A percentile compares a stretch with the other conserved stretches of the same genome.
Conservation (phyloP, 805 yeast species). For the Brettanomyces nanus region DNA sequence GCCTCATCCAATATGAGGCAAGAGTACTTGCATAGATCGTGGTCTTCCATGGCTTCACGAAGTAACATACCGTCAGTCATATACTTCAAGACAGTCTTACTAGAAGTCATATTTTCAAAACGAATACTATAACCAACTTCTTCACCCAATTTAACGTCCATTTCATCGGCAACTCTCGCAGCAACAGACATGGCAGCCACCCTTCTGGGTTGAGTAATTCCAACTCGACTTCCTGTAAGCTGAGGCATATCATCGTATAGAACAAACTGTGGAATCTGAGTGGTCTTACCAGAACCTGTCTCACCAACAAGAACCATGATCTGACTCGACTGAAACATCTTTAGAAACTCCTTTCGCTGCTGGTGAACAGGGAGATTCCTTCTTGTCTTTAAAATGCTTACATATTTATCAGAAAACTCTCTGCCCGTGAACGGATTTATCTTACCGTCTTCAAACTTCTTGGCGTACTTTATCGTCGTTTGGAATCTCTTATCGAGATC, state of each 20-base stretch:
- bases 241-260: conserved; percentile 90
- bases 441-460: conserved; percentile 45
- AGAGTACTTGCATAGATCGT: conserved; percentile 67
- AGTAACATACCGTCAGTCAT: conserved; percentile 97
- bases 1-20: conserved; percentile 96
- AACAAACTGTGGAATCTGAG: conserved; percentile 96
- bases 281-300: conserved; percentile 98
- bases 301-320: conserved; percentile 98
- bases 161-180: conserved; percentile 83
- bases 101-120: conserved; percentile 71
- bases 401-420: conserved; percentile 54
- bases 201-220: conserved; percentile 95
- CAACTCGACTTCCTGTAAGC: conserved; percentile 73
- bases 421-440: conserved; percentile 76
- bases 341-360: conserved; percentile 82
- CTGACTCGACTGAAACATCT: conserved; percentile 77
- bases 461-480: conserved; percentile 61
- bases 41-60: conserved; percentile 97
- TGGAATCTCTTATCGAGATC: conserved; percentile 44
- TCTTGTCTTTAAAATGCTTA: conserved; percentile 69
- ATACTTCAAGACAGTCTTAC: conserved; percentile 69
- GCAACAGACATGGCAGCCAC: conserved; percentile 95
- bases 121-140: conserved; percentile 86
- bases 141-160: conserved; percentile 69
- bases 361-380: conserved; percentile 90